Conservation (phyloP, 2,329 filamentous ascomycete species). For the Penicillium corylophilum region DNA sequence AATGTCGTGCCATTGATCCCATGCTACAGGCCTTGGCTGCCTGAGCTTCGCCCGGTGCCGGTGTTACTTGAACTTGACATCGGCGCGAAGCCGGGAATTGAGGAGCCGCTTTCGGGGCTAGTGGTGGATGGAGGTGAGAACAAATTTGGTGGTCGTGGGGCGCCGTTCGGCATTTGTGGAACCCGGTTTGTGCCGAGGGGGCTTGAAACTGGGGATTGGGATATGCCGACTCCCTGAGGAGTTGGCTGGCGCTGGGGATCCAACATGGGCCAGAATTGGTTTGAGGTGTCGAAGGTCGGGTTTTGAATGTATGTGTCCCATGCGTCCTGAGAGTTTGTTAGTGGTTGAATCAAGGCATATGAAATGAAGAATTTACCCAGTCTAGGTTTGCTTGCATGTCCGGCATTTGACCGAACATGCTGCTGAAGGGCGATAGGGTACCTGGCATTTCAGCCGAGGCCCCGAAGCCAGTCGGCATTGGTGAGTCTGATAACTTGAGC, state of each 20-base stretch:
- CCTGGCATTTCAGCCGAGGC: constrained; percentile 39
- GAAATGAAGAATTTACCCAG: constrained; percentile 54
- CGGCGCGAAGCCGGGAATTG: constrained; percentile 15
- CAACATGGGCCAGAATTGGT: constrained; percentile 39
- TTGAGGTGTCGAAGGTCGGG: constrained; percentile 46
- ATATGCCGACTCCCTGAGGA: constrained; percentile 14
- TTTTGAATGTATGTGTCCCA: constrained; percentile 70
- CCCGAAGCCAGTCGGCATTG: constrained; percentile 25
- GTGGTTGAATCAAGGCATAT: neutral
- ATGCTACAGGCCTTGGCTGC: constrained; percentile 2
- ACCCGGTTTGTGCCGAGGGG: constrained; percentile 24
- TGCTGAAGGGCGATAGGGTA: constrained; percentile 52
- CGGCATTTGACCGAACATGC: constrained; percentile 56
- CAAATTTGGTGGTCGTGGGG: constrained; percentile 13
- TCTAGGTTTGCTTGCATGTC: constrained; percentile 60
- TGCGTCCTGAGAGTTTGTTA: constrained; percentile 53
- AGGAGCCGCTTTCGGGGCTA: constrained; percentile 14
- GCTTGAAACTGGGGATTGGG: constrained; percentile 19
- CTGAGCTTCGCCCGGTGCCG: constrained; percentile 12
- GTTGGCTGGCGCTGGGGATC: constrained; percentile 32
- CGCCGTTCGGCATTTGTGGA: constrained; percentile 15
- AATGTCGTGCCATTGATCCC: neutral
- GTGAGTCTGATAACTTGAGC: constrained; percentile 32
- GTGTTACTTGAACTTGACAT: constrained; percentile 14
- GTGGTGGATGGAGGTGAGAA: constrained; percentile 17